These are phyloP conservation scores for Mycena floridula DNA, from an alignment of 768 basidiomycete species.

Conservation along the genomic window DNA sequence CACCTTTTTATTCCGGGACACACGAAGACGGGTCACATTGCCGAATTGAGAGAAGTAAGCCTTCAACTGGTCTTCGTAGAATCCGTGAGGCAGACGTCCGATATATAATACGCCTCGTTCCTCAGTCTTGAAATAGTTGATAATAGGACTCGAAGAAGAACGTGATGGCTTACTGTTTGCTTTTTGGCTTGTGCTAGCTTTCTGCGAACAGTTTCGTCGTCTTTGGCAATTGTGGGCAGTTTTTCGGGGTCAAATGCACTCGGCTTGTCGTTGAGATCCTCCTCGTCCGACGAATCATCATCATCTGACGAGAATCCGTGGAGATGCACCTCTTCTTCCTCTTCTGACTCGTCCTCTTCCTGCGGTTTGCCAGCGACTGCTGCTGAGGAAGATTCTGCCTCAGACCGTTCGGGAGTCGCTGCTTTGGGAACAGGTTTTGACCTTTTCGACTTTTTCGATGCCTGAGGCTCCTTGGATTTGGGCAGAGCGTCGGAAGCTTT, in stretches of 20 bases:
- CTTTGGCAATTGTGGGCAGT: conserved; percentile 84
- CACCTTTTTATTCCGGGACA: conserved; percentile 94
- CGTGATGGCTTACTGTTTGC: conserved; percentile 52
- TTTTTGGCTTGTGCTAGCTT: conserved; percentile 55
- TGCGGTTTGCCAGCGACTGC: conserved; percentile 1
- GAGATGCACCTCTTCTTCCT: conserved; percentile 42
- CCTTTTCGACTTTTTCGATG: too few species aligned
- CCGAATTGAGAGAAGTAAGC: conserved; percentile 96
- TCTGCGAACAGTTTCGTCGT: conserved; percentile 71
- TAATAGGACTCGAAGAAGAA: neutral
- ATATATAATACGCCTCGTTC: conserved; percentile 85
- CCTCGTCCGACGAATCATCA: conserved; percentile 75
- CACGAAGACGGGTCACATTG: conserved; percentile 74
- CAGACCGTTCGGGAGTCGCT: neutral
- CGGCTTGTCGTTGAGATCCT: conserved; percentile 48
- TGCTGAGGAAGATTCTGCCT: conserved; percentile 1
- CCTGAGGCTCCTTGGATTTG: too few species aligned
- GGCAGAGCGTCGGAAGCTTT: too few species aligned
- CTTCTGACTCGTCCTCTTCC: conserved; percentile 8
- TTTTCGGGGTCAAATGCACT: conserved; percentile 58
- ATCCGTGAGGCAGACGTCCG: conserved; percentile 91
- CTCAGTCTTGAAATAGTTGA: conserved; percentile 28
- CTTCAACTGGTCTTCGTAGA: conserved; percentile 92
- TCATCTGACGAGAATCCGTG: conserved; percentile 77
- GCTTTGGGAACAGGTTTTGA: neutral